phyloP scores from a whole-genome alignment of 2,329 filamentous ascomycete species.

The Chrysosporium queenslandicum region DNA sequence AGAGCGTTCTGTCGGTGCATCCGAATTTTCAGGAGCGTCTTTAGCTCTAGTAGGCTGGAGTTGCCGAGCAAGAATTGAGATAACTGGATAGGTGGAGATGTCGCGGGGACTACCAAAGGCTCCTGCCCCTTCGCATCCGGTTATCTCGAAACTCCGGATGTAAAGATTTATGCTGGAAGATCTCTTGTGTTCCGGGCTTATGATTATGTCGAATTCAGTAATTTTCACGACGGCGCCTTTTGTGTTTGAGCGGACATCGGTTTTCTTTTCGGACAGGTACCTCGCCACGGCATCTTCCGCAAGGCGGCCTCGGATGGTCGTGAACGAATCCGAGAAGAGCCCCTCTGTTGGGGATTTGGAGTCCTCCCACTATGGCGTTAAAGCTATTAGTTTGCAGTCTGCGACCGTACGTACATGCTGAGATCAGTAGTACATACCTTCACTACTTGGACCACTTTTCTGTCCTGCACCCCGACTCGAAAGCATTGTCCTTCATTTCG shows the following conservation, averaged over 20 bases:
- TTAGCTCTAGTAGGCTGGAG: not conserved
- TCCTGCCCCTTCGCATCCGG: slow-evolving; percentile 22
- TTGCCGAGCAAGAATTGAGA: not conserved
- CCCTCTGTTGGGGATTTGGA: slow-evolving; percentile 17
- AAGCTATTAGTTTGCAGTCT: too few relatives aligned
- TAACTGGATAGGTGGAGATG: slow-evolving; percentile 11
- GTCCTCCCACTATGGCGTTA: slow-evolving; percentile 23
- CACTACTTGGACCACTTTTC: slow-evolving; percentile 23
- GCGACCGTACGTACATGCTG: too few relatives aligned
- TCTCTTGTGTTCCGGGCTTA: slow-evolving; percentile 18
- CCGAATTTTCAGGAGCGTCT: not conserved
- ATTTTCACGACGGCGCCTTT: slow-evolving; percentile 26
- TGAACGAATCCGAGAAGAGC: slow-evolving; percentile 28
- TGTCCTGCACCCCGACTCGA: slow-evolving; percentile 21
- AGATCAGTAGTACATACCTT: slow-evolving; percentile 24
- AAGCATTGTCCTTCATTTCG: slow-evolving; percentile 30
- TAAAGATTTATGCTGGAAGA: slow-evolving; percentile 18
- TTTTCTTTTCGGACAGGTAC: slow-evolving; percentile 18
- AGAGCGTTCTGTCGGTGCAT: not conserved
- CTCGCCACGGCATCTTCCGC: slow-evolving; percentile 21
- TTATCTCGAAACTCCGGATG: slow-evolving; percentile 20
- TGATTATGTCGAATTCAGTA: slow-evolving; percentile 28
- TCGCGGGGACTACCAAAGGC: slow-evolving; percentile 22
- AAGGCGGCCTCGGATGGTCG: slow-evolving; percentile 29
- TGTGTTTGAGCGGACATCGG: slow-evolving; percentile 18